These are phyloP conservation scores for Tausonia pullulans DNA, from an alignment of 1,284 basidiomycete species.

Conservation along the genomic window DNA sequence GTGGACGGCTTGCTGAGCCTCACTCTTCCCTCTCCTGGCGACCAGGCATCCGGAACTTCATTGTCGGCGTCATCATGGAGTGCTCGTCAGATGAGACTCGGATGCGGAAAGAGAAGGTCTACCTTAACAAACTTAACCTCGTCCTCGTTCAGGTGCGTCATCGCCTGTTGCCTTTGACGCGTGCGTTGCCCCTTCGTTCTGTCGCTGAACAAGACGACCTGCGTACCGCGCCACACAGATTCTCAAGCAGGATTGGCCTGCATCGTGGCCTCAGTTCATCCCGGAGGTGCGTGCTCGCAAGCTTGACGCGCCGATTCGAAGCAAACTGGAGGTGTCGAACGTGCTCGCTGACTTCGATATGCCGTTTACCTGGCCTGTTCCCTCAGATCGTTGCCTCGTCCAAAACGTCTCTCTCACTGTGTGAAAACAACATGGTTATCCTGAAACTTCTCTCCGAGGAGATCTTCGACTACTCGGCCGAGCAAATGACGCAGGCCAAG, in stretches of 20 bases:
- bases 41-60: constrained; percentile 89
- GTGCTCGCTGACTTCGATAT: neutral
- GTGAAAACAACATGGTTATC: constrained; percentile 99
- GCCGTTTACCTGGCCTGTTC: neutral
- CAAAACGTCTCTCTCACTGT: constrained; percentile 88
- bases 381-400: constrained; percentile 77
- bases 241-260: constrained; percentile 99
- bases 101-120: constrained; percentile 87
- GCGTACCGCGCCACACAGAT: constrained; percentile 48
- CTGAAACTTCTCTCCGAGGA: constrained; percentile 95
- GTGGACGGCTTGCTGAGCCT: neutral
- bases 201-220: constrained; percentile 1
- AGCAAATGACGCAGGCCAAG: constrained; percentile 98
- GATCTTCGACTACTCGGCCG: constrained; percentile 97
- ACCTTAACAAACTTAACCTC: constrained; percentile 93
- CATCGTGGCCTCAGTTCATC: constrained; percentile 98
- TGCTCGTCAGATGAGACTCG: constrained; percentile 77
- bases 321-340: neutral
- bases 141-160: constrained; percentile 76
- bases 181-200: neutral
- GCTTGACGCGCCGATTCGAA: no score
- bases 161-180: neutral
- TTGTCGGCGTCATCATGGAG: constrained; percentile 87
- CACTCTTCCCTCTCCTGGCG: neutral
- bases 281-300: constrained; percentile 45